Conservation (phyloP, 805 yeast species). For the Kazachstania viticola region DNA sequence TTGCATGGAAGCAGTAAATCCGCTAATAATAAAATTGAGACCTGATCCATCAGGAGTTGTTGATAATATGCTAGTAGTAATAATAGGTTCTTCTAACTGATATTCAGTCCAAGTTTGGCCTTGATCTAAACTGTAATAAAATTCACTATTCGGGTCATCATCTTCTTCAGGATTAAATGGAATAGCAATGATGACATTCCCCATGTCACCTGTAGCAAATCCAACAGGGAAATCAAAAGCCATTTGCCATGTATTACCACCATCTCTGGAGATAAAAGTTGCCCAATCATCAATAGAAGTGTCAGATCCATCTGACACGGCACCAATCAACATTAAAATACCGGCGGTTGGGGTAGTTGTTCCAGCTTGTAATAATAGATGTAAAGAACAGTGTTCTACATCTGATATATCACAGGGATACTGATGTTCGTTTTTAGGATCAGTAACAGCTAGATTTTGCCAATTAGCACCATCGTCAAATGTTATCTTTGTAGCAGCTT, state of each 20-base stretch:
- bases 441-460: slow-evolving; percentile 35
- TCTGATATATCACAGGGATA: slow-evolving; percentile 21
- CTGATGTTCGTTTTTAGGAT: slow-evolving; percentile 28
- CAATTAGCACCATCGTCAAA: slow-evolving; percentile 45
- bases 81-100: slow-evolving; percentile 34
- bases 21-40: slow-evolving; percentile 41
- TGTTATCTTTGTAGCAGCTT: slow-evolving; percentile 20
- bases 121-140: slow-evolving; percentile 56
- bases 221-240: slow-evolving; percentile 41
- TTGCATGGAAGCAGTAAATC: slow-evolving; percentile 16
- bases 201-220: slow-evolving; percentile 64
- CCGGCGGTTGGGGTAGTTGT: slow-evolving; percentile 42
- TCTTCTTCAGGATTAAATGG: slow-evolving; percentile 31
- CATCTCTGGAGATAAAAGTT: slow-evolving; percentile 64
- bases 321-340: slow-evolving; percentile 21
- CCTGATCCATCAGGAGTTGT: slow-evolving; percentile 68
- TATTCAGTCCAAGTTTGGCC: slow-evolving; percentile 53
- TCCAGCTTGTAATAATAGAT: not conserved
- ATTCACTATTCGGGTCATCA: slow-evolving; percentile 26
- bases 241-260: slow-evolving; percentile 61
- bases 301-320: slow-evolving; percentile 8
- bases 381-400: slow-evolving; percentile 36
- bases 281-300: slow-evolving; percentile 9
- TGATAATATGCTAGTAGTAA: slow-evolving; percentile 31
- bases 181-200: slow-evolving; percentile 58